Percentiles rank a stretch among this genome's conserved stretches.
phyloP scores from a whole-genome alignment of 768 basidiomycete species.

The Tremella yokohamensis region DNA sequence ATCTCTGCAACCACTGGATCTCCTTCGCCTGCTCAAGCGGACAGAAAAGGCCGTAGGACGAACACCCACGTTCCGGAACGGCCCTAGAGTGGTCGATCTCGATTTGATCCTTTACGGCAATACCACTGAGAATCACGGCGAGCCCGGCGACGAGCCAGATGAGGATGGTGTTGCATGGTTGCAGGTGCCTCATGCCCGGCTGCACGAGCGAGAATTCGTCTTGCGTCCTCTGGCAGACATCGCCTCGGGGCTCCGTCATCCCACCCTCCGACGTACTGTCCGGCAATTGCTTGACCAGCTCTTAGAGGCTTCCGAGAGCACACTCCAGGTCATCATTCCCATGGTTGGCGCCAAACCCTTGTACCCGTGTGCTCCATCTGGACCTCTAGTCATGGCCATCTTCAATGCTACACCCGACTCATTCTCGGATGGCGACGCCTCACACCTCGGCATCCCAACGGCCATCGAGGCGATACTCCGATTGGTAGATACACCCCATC shows the following conservation, averaged over 20 bases:
- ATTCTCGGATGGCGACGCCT: constrained; percentile 77
- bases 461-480: constrained; percentile 53
- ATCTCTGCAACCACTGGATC: constrained; percentile 58
- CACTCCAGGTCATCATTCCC: constrained; percentile 41
- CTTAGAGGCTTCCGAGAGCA: constrained; percentile 13
- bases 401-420: constrained; percentile 93
- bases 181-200: constrained; percentile 75
- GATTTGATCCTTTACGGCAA: constrained; percentile 77
- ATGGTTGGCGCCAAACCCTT: constrained; percentile 16
- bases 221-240: constrained; percentile 82
- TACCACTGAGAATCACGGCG: constrained; percentile 58
- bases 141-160: constrained; percentile 52
- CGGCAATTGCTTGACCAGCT: constrained; percentile 50
- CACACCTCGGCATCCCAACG: constrained; percentile 57
- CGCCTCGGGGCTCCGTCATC: constrained; percentile 71
- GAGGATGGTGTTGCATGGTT: constrained; percentile 59
- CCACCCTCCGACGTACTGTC: constrained; percentile 57
- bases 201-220: constrained; percentile 87
- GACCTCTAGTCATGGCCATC: constrained; percentile 75
- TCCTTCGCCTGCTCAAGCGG: constrained; percentile 65
- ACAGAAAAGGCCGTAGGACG: constrained; percentile 76
- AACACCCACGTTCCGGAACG: constrained; percentile 71
- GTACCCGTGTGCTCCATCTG: constrained; percentile 17
- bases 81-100: constrained; percentile 84
- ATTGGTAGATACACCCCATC: constrained; percentile 48